Percentiles rank a stretch among this genome's conserved stretches.
These are phyloP conservation scores for Aspergillus aculeatinus DNA, from an alignment of 2,329 filamentous ascomycete species.

Conservation along the genomic window DNA sequence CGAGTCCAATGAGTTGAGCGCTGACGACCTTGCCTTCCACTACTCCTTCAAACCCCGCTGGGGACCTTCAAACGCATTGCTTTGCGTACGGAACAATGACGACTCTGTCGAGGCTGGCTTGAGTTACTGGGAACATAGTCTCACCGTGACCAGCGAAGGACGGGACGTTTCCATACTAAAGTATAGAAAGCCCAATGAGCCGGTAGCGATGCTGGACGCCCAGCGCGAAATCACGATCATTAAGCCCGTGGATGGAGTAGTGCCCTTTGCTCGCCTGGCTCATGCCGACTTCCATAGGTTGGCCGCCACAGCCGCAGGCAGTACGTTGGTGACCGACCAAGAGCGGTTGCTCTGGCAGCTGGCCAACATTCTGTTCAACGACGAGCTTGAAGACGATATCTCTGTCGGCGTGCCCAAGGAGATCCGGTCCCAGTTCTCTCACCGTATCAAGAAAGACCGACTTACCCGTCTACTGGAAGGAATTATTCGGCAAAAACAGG, in stretches of 20 bases:
- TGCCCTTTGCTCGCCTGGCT: constrained; percentile 55
- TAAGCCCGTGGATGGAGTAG: constrained; percentile 49
- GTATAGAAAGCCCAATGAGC: constrained; percentile 25
- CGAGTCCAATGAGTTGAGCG: constrained; percentile 61
- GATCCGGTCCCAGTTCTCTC: constrained; percentile 39
- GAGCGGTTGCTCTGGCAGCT: constrained; percentile 73
- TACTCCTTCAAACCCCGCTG: constrained; percentile 75
- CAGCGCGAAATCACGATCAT: constrained; percentile 45
- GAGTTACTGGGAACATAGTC: constrained; percentile 53
- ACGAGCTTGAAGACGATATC: constrained; percentile 51
- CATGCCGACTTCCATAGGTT: constrained; percentile 36
- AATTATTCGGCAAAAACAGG: constrained; percentile 61
- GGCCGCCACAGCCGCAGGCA: constrained; percentile 23
- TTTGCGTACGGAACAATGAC: constrained; percentile 57
- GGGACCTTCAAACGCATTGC: constrained; percentile 70
- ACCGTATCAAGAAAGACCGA: constrained; percentile 51
- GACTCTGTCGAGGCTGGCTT: constrained; percentile 20
- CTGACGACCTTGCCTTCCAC: constrained; percentile 67
- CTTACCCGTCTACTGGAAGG: constrained; percentile 44
- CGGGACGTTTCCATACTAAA: constrained; percentile 32
- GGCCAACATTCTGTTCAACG: constrained; percentile 81
- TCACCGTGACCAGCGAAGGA: constrained; percentile 43
- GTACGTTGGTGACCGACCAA: constrained; percentile 31
- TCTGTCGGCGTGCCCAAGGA: constrained; percentile 42
- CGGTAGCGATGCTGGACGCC: constrained; percentile 33